Percentiles rank a stretch among this genome's conserved stretches.
These are phyloP conservation scores for Leccinum subgranulosum DNA, from an alignment of 768 basidiomycete genomes.

Conservation along the genomic window DNA sequence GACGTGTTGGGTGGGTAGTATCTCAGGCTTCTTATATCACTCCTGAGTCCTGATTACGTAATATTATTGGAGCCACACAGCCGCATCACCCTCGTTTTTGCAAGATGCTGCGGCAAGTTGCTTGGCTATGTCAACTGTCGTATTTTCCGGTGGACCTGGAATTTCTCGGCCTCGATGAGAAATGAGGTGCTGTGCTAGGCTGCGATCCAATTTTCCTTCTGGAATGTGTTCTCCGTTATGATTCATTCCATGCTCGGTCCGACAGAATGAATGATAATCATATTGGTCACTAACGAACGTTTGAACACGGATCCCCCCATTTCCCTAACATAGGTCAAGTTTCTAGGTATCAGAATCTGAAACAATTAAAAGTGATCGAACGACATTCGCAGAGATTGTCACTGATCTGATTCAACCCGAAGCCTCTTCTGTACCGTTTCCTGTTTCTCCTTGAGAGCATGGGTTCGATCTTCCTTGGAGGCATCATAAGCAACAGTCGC, in stretches of 20 bases:
- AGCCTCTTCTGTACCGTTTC: constrained; percentile 65
- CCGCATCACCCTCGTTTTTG: constrained; percentile 4
- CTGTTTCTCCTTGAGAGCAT: constrained; percentile 67
- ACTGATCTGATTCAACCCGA: constrained; percentile 34
- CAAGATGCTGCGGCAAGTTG: neutral
- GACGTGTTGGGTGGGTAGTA: constrained; percentile 1
- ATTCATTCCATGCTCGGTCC: constrained; percentile 7
- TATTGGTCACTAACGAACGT: neutral
- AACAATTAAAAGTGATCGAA: neutral
- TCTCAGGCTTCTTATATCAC: constrained; percentile 7
- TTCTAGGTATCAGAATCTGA: constrained; percentile 6
- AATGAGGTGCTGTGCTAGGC: constrained; percentile 9
- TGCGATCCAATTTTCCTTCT: constrained; percentile 6
- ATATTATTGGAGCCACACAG: neutral
- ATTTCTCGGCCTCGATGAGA: neutral
- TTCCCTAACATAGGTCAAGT: neutral
- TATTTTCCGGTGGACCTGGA: constrained; percentile 9
- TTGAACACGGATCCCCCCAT: neutral
- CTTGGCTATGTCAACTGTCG: constrained; percentile 19
- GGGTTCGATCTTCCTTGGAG: constrained; percentile 79
- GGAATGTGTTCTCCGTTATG: constrained; percentile 13
- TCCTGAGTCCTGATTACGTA: constrained; percentile 20
- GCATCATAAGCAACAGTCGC: constrained; percentile 77
- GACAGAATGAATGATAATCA: constrained; percentile 4
- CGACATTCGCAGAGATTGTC: neutral